Base-by-base conservation (phyloP, 2,329 filamentous ascomycete species). In the Nigrospora oryzae region DNA sequence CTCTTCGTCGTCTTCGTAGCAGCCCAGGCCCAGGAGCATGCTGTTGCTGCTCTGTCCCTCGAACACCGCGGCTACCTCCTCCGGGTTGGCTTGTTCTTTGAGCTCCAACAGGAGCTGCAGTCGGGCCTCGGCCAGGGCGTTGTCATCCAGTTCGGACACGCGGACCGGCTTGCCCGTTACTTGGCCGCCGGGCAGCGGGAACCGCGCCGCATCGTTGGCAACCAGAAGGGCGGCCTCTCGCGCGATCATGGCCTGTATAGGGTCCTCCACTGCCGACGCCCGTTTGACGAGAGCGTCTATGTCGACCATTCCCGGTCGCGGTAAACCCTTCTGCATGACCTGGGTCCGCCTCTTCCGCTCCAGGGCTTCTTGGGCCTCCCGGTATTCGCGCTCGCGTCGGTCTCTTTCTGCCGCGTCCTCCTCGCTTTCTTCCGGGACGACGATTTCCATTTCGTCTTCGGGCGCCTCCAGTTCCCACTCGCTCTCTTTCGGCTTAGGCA, bases 401-500 rank as follows among this genome's bases (percentile, higher is more conserved):
- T 97, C 93, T 33, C 86, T 79, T 52, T 90, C 81, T 14, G 86
- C 89, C 0, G 73, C 69, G 51, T 77, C 74, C 55, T 78, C 75
- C 48, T 79, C 77, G n/a, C 75, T 58, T 42, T 82, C 73, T 38
- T 74, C 69, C 3, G 63, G 62, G 3, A 60, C 58, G 15, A 62
- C 63, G 3, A 68, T 57, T 53, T 93, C 87, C 49, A 77, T 70
- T 51, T 85, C 75, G 51, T 95, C 89, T 36, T 94, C 89, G 0
- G 91, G 91, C 32, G 95, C 69, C 60, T 96, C 91, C 38, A 97
- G 79, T 54, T 97, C 93, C 84, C 88, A 97, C 53, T 96, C 90
- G 0, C 81, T 85, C 58, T 95, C 89, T 59, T 95, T 96, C 1
- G 93, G 93, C 58, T 87, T 94, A 1, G 93, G 93, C 14, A 98